These are phyloP conservation scores for Xylariaceae sp. DNA, from an alignment of 2,329 filamentous ascomycete genomes.

Conservation along the genomic window DNA sequence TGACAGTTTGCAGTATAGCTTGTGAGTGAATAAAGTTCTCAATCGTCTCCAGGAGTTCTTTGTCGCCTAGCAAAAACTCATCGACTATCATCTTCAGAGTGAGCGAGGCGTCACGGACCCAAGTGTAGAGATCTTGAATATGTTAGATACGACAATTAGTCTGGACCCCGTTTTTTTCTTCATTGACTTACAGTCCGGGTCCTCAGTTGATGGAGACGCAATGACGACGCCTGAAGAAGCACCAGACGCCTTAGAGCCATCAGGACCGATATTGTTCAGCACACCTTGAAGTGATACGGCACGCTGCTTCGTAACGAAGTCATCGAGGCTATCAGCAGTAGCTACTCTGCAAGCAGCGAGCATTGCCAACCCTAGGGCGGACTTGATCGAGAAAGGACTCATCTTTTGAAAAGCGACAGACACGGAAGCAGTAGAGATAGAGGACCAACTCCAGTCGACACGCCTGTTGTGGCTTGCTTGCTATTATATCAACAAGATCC, in stretches of 20 bases:
- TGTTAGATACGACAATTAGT: constrained; percentile 1
- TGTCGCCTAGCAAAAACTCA: constrained; percentile 45
- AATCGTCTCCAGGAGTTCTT: constrained; percentile 41
- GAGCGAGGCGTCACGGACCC: constrained; percentile 53
- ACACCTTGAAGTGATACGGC: constrained; percentile 47
- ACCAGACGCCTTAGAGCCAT: constrained; percentile 44
- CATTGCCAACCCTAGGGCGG: constrained; percentile 10
- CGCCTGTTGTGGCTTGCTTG: neutral
- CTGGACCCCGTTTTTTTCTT: too few relatives aligned
- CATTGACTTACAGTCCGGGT: constrained; percentile 48
- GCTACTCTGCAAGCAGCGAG: constrained; percentile 11
- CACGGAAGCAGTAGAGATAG: neutral
- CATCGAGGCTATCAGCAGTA: constrained; percentile 11
- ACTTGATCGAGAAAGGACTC: constrained; percentile 10
- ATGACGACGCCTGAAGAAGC: constrained; percentile 49
- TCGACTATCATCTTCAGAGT: constrained; percentile 51
- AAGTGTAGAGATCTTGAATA: constrained; percentile 51
- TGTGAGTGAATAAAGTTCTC: constrained; percentile 52
- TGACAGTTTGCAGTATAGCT: constrained; percentile 47
- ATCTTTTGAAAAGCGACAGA: constrained; percentile 4
- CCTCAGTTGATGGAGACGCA: constrained; percentile 50
- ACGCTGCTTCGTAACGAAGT: constrained; percentile 42
- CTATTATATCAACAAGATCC: too few relatives aligned
- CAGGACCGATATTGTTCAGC: constrained; percentile 52
- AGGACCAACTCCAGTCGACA: neutral